Conservation (phyloP, 164 flowering plant species). For the Vitis vinifera region DNA sequence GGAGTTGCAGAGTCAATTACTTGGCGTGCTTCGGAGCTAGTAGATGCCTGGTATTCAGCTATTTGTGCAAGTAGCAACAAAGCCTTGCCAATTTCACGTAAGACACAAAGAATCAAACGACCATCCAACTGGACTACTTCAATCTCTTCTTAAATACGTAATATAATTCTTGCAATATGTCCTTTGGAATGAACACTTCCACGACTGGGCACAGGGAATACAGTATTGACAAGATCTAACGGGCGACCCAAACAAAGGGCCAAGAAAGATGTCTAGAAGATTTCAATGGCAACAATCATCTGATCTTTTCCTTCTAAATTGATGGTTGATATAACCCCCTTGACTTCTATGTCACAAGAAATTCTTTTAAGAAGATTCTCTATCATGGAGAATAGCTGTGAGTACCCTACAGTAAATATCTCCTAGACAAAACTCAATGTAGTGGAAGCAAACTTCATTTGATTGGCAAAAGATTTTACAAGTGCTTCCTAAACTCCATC, state of each 20-base stretch:
- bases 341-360: constrained; percentile 85
- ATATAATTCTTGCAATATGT: constrained; percentile 71
- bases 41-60: constrained; percentile 95
- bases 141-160: constrained; percentile 86
- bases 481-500: constrained; percentile 95
- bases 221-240: constrained; percentile 76
- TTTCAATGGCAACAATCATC: constrained; percentile 74
- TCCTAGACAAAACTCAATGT: constrained; percentile 97
- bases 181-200: constrained; percentile 91
- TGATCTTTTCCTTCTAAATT: constrained; percentile 72
- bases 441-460: constrained; percentile 87
- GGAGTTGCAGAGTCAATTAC: constrained; percentile 72
- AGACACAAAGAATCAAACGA: constrained; percentile 81
- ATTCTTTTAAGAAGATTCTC: constrained; percentile 90
- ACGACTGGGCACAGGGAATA: constrained; percentile 80
- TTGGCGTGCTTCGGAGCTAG: constrained; percentile 94
- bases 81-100: constrained; percentile 80
- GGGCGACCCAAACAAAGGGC: constrained; percentile 70
- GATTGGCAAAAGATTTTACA: constrained; percentile 83
- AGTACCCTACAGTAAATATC: constrained; percentile 81
- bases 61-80: constrained; percentile 72
- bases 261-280: constrained; percentile 83
- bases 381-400: constrained; percentile 74
- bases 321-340: constrained; percentile 86
- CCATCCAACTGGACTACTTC: constrained; percentile 88